Conservation (phyloP, 495 filamentous ascomycete species). For the Massariosphaeria phaeospora region DNA sequence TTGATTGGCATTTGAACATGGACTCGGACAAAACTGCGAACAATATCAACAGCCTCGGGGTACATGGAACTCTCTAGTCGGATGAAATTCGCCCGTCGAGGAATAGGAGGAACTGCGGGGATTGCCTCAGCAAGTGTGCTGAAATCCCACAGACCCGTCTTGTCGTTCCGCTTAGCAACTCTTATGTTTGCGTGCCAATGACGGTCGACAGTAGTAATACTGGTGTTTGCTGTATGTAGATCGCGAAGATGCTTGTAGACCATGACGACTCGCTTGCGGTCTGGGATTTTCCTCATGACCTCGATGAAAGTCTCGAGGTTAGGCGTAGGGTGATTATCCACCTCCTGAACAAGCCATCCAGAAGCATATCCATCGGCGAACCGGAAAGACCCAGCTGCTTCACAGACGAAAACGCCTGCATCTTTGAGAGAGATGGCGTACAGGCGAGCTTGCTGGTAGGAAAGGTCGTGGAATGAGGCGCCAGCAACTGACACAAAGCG, state of each 20-base stretch:
- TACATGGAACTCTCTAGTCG: conserved; percentile 82
- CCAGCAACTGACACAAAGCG: conserved; percentile 91
- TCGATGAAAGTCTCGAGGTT: conserved; percentile 85
- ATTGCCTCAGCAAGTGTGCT: conserved; percentile 74
- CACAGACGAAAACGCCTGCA: conserved; percentile 79
- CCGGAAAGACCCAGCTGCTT: conserved; percentile 90
- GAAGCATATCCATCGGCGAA: conserved; percentile 77
- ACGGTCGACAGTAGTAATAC: conserved; percentile 85
- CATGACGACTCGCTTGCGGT: conserved; percentile 83
- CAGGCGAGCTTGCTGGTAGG: conserved; percentile 90
- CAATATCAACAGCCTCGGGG: conserved; percentile 82
- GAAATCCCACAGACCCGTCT: conserved; percentile 92
- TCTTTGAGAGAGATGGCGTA: conserved; percentile 85
- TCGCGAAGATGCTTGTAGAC: conserved; percentile 95
- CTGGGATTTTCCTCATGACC: conserved; percentile 83
- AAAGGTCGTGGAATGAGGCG: conserved; percentile 89
- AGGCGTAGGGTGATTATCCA: conserved; percentile 84
- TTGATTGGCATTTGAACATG: conserved; percentile 89
- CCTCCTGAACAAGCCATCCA: conserved; percentile 88
- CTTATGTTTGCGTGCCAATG: conserved; percentile 96
- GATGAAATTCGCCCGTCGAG: conserved; percentile 81
- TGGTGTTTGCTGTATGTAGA: conserved; percentile 88
- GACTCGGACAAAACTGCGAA: conserved; percentile 91
- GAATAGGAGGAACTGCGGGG: conserved; percentile 63
- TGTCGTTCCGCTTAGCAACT: conserved; percentile 85